Evolutionary conservation across 2,329 filamentous ascomycete species (phyloP).

Genomic region (Sporothrix luriei): DNA sequence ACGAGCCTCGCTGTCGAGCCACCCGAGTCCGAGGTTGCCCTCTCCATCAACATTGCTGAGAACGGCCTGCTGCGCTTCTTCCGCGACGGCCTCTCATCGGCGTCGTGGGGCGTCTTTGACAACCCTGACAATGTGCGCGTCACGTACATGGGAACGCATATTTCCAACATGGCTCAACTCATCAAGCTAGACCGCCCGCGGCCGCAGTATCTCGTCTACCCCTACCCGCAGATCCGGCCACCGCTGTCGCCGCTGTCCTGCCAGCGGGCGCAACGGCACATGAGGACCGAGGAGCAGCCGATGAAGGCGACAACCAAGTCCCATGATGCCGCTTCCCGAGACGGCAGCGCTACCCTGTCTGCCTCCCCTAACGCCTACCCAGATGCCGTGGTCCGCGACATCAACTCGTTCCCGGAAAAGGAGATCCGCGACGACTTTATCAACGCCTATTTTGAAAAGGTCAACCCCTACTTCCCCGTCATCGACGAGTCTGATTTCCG

Average conservation of each 20-base stretch:
- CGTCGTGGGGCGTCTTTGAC: slow-evolving; percentile 30
- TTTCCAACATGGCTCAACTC: slow-evolving; percentile 32
- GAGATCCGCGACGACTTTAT: slow-evolving; percentile 33
- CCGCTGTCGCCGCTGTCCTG: slow-evolving; percentile 2
- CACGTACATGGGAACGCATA: slow-evolving; percentile 29
- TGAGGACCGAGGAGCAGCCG: not conserved
- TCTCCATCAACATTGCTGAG: slow-evolving; percentile 31
- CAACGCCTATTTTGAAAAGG: slow-evolving; percentile 30
- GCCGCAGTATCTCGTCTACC: slow-evolving; percentile 30
- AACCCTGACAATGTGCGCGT: slow-evolving; percentile 25
- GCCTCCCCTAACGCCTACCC: not conserved
- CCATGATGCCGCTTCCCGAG: not conserved
- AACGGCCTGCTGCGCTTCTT: slow-evolving; percentile 32
- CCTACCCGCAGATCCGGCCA: slow-evolving; percentile 31
- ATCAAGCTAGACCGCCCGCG: slow-evolving; percentile 30
- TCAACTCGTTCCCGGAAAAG: slow-evolving; percentile 31
- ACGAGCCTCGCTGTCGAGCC: not conserved
- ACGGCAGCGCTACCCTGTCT: not conserved
- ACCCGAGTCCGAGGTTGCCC: slow-evolving; percentile 30
- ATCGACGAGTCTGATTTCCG: slow-evolving; percentile 32
- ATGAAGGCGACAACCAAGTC: too few species aligned
- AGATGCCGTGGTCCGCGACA: slow-evolving; percentile 13
- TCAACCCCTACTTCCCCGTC: slow-evolving; percentile 33
- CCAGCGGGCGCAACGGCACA: not conserved
- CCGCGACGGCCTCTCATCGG: slow-evolving; percentile 29